Percentiles rank a stretch among this genome's conserved stretches.
Evolutionary conservation across 805 yeast species (phyloP).

Genomic region (Ogataea siamensis): DNA sequence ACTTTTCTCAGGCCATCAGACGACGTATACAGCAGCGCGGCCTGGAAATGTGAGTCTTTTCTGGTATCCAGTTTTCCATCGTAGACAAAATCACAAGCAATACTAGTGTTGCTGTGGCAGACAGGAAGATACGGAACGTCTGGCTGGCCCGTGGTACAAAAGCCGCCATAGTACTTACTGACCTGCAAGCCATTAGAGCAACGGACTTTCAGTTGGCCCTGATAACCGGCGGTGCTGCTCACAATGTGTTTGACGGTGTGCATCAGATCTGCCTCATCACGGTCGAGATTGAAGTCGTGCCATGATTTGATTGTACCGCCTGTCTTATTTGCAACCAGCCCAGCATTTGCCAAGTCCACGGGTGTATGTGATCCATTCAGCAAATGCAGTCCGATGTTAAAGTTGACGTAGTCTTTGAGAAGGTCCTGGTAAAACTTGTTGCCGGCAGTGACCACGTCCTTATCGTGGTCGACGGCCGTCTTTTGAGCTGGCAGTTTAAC

Average conservation of each 20-base stretch:
- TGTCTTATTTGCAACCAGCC: conserved; percentile 57
- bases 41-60: conserved; percentile 85
- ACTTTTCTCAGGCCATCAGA: conserved; percentile 74
- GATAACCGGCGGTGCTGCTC: conserved; percentile 60
- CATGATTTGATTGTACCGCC: conserved; percentile 72
- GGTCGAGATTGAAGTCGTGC: conserved; percentile 60
- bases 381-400: conserved; percentile 73
- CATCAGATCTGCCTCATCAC: conserved; percentile 65
- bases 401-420: conserved; percentile 51
- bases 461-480: conserved; percentile 40
- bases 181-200: conserved; percentile 87
- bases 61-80: conserved; percentile 72
- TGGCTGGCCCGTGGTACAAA: conserved; percentile 38
- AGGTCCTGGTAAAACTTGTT: conserved; percentile 60
- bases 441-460: conserved; percentile 55
- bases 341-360: conserved; percentile 74
- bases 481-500: conserved; percentile 37
- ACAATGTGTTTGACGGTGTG: conserved; percentile 58
- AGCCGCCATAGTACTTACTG: conserved; percentile 65
- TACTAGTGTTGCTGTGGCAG: conserved; percentile 57
- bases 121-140: conserved; percentile 72
- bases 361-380: conserved; percentile 60
- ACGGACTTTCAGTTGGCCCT: conserved; percentile 79
- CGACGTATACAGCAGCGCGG: conserved; percentile 83
- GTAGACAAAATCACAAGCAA: conserved; percentile 70